A percentile compares a stretch with the other conserved stretches of the same genome.
Conservation (phyloP, 1,284 basidiomycete genomes). For the Cryptococcus depauperatus region DNA sequence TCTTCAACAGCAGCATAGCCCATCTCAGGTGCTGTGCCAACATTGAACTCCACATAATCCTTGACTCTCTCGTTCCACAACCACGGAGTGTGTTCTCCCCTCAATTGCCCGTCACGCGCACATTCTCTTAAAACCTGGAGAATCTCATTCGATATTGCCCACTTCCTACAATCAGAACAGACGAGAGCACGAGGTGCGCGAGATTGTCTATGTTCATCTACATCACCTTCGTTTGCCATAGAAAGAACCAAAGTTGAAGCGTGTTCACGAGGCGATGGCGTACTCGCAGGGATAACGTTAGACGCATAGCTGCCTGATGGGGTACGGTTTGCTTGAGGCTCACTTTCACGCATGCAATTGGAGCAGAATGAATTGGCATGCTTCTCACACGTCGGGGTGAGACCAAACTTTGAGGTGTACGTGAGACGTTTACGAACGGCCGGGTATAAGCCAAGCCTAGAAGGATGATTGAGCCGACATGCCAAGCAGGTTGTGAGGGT, state of each 20-base stretch:
- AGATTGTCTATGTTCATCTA: conserved; percentile 10
- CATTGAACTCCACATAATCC: conserved; percentile 12
- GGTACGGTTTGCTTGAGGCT: not conserved
- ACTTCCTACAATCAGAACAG: conserved; percentile 16
- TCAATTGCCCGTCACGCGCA: conserved; percentile 8
- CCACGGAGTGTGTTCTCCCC: conserved; percentile 6
- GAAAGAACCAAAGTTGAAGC: not conserved
- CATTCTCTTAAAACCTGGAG: conserved; percentile 9
- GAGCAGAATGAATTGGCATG: conserved; percentile 18
- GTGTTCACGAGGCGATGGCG: not conserved
- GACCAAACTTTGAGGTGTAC: conserved; percentile 10
- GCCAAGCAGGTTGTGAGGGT: conserved; percentile 12
- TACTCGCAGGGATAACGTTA: not conserved
- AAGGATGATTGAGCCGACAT: conserved; percentile 15
- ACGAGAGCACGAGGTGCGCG: conserved; percentile 1
- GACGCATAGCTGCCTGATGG: not conserved
- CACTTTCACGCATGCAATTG: conserved; percentile 13
- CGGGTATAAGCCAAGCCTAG: conserved; percentile 10
- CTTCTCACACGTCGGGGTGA: conserved; percentile 16
- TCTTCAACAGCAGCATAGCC: conserved; percentile 19
- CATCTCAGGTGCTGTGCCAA: conserved; percentile 4
- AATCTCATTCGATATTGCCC: conserved; percentile 7
- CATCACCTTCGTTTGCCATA: conserved; percentile 2
- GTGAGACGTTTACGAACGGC: conserved; percentile 10
- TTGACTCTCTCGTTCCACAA: not conserved